Evolutionary conservation across 805 yeast species (phyloP), one percentile per base, ranked within the genome.

Genomic region (Spathaspora passalidarum): DNA sequence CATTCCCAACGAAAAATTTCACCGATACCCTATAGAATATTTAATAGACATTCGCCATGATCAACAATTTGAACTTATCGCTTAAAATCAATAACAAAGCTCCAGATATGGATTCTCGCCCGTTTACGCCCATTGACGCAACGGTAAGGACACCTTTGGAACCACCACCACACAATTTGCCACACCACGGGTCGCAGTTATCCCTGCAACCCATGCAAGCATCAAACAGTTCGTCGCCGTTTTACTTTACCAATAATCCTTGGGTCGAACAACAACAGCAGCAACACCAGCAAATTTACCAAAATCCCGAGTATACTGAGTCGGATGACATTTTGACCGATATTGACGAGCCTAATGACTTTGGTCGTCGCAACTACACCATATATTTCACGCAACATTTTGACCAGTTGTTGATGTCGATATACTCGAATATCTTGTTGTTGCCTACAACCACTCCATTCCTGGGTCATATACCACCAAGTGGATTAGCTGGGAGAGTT

Each of bases 361-460:
- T 46, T 29, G 29, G 44, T 10, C 55, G 62, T n/a, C 59, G 56
- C 38, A 59, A 56, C 43, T 70, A 69, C 47, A 55, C 72, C 17
- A 53, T 71, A 21, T 54, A 57, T 42, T 72, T 72, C 52, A 69
- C 69, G 7, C 56, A 61, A 3, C 44, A 38, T 16, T 71, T 72
- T 47, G 77, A 72, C 49, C 66, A 63, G 51, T 55, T 69, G 37
- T 61, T 71, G 10, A 51, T 69, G 59, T 51, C 61, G 25, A 48
- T 65, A 8, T 72, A 71, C 54, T 56, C 61, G 22, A 61, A 66
- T 39, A 55, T 69, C 35, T 54, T 71, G 40, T 60, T 67, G 26
- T 63, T 68, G 37, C 77, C 77, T 36, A 72, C 77, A 17, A 70
- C 76, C 2, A 70, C 76, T 17, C 77, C 77, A 10, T 72, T 72